Conservation (phyloP, 2,329 filamentous ascomycete genomes). For the Cladosporium sphaerospermum region DNA sequence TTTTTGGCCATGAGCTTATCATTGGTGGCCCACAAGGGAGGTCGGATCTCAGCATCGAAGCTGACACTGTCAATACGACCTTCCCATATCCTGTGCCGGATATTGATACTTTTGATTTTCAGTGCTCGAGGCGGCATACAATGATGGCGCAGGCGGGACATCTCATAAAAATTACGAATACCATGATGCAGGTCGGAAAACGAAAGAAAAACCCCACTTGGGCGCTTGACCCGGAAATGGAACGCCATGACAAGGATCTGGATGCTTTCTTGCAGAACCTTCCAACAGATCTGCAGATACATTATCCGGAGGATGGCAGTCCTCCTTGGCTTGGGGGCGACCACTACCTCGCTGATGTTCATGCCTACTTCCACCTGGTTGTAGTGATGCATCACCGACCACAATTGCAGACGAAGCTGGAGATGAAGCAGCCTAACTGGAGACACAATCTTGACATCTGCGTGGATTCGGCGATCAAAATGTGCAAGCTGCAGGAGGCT, state of each 20-base stretch:
- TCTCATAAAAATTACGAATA: conserved; percentile 71
- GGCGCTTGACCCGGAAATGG: conserved; percentile 78
- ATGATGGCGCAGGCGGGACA: conserved; percentile 73
- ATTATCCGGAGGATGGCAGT: conserved; percentile 70
- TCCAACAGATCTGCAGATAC: conserved; percentile 70
- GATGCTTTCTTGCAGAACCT: conserved; percentile 69
- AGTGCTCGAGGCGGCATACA: conserved; percentile 75
- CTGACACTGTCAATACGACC: conserved; percentile 69
- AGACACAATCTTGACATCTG: conserved; percentile 83
- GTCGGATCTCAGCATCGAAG: conserved; percentile 64
- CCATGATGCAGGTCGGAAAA: conserved; percentile 66
- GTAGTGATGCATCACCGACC: conserved; percentile 84
- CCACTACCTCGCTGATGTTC: conserved; percentile 82
- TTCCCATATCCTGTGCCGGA: conserved; percentile 58
- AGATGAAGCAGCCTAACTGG: conserved; percentile 74
- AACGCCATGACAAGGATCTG: conserved; percentile 71
- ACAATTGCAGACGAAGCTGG: conserved; percentile 67
- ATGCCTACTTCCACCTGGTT: conserved; percentile 80
- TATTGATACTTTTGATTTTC: conserved; percentile 67
- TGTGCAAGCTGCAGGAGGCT: conserved; percentile 83
- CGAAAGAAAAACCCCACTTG: conserved; percentile 59
- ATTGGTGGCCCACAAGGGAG: conserved; percentile 87
- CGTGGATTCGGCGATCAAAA: conserved; percentile 73
- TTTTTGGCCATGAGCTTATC: conserved; percentile 84
- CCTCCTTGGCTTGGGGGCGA: conserved; percentile 73